phyloP scores from a whole-genome alignment of 2,329 filamentous ascomycete genomes.

The Scytalidium lignicola region DNA sequence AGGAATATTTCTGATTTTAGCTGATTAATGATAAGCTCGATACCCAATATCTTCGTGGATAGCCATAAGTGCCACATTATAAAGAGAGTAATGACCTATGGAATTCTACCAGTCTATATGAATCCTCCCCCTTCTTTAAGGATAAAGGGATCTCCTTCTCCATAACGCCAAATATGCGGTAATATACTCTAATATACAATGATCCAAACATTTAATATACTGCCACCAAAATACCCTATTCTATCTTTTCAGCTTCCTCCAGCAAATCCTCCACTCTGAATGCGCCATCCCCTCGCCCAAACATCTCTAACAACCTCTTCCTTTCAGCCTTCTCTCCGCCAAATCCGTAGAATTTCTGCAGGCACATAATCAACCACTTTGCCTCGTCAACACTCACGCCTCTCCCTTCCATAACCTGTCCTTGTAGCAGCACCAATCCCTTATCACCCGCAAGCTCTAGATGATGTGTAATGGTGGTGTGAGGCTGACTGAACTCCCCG shows the following conservation, averaged over 20 bases:
- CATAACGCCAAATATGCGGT: too few species aligned
- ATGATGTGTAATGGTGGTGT: conserved; percentile 93
- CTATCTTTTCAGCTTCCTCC: conserved; percentile 82
- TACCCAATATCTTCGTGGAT: too few species aligned
- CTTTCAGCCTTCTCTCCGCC: conserved; percentile 48
- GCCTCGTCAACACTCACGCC: conserved; percentile 77
- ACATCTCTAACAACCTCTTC: conserved; percentile 74
- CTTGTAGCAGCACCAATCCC: conserved; percentile 81
- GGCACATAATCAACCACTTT: conserved; percentile 84
- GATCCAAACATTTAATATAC: too few species aligned
- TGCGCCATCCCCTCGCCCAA: conserved; percentile 67
- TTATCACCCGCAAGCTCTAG: conserved; percentile 70
- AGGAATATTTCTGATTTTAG: too few species aligned
- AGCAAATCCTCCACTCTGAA: conserved; percentile 84
- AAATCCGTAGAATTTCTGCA: conserved; percentile 89
- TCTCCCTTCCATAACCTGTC: conserved; percentile 67
- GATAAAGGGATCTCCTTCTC: too few species aligned
- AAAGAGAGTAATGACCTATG: too few species aligned
- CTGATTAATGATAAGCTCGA: too few species aligned
- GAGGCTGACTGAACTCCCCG: conserved; percentile 83
- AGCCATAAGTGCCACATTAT: too few species aligned
- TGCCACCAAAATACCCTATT: too few species aligned
- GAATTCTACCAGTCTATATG: too few species aligned
- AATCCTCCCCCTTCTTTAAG: too few species aligned
- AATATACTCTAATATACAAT: too few species aligned